Evolutionary conservation across 2,329 filamentous ascomycete species (phyloP).

Genomic region (Biscogniauxia mediterranea): DNA sequence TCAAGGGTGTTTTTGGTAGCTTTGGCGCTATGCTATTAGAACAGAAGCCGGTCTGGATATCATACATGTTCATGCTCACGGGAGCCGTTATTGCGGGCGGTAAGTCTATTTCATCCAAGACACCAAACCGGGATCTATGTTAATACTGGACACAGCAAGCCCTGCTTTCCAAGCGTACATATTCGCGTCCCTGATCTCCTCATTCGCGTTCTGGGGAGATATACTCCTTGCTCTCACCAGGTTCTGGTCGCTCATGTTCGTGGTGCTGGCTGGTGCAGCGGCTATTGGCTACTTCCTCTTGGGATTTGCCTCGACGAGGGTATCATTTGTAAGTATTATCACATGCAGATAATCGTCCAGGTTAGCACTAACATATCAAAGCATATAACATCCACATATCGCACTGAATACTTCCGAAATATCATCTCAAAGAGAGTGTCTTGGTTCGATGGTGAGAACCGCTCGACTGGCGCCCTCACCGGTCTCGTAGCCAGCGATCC

Average conservation of each 20-base stretch:
- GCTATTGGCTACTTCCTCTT: slow-evolving; percentile 55
- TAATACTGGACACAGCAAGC: slow-evolving; percentile 30
- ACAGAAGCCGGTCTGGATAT: slow-evolving; percentile 28
- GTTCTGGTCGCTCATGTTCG: slow-evolving; percentile 67
- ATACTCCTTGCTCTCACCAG: slow-evolving; percentile 34
- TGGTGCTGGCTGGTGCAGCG: slow-evolving; percentile 52
- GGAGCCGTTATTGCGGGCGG: slow-evolving; percentile 36
- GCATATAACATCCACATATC: slow-evolving; percentile 52
- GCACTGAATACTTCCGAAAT: slow-evolving; percentile 58
- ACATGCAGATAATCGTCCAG: background rate
- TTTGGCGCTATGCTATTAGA: slow-evolving; percentile 30
- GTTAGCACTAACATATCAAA: slow-evolving; percentile 15
- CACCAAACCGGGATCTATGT: background rate
- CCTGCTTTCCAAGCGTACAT: slow-evolving; percentile 54
- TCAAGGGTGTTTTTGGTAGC: slow-evolving; percentile 25
- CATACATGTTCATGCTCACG: slow-evolving; percentile 30
- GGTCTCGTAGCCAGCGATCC: slow-evolving; percentile 55
- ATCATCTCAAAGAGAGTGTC: slow-evolving; percentile 56
- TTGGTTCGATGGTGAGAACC: slow-evolving; percentile 60
- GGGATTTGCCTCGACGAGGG: slow-evolving; percentile 43
- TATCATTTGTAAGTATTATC: slow-evolving; percentile 38
- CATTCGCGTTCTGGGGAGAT: slow-evolving; percentile 27
- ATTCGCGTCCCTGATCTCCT: slow-evolving; percentile 50
- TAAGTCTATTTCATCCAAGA: slow-evolving; percentile 14
- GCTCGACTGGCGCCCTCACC: slow-evolving; percentile 58